Base-by-base conservation (phyloP, 2,329 filamentous ascomycete species). In the Metarhizium robertsii region DNA sequence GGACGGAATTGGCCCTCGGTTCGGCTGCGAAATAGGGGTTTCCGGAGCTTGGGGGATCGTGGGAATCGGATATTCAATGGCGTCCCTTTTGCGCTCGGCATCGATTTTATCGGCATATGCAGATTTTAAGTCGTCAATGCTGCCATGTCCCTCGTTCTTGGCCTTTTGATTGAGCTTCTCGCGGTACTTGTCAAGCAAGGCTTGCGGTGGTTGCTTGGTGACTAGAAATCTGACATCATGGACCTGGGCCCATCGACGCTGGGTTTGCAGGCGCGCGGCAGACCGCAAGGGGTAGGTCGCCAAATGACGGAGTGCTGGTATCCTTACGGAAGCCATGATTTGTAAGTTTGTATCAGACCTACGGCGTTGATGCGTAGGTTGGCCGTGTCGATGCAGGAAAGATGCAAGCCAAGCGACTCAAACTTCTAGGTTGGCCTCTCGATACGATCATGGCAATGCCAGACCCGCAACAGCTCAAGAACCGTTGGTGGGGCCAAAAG, bases 151-250 rank as follows among this genome's bases (percentile, higher is more conserved):
- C 68, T 88, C 79, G 73, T 86, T 74, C 67, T 84, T 83, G 11
- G 90, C 92, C 73, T 95, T 96, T 61, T 80, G 75, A 61, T 88
- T 81, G 59, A 99, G 85, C 75, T 96, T 96, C 56, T 86, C 81
- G 63, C 83, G 83, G 76, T 99, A 99, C 71, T 89, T 95, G 61
- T 95, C 90, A 60, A 89, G 69, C 43, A 96, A 76, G 63, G 80
- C 79, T 56, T 82, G 79, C 50, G 85, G 79, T 56, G 83, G 76
- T 56, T 83, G 82, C 59, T 91, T 88, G 16, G 90, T 94, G 58
- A 87, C 87, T 49, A 96, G 81, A 77, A 92, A 95, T 61, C 92
- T 90, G 50, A 95, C 85, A 71, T 96, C 90, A 71, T 95, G 90
- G 34, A 96, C 91, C 65, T 90, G 90, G 2, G 92, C 92, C 87